Evolutionary conservation across 2,329 filamentous ascomycete species (phyloP).

Genomic region (Amylocarpus encephaloides): DNA sequence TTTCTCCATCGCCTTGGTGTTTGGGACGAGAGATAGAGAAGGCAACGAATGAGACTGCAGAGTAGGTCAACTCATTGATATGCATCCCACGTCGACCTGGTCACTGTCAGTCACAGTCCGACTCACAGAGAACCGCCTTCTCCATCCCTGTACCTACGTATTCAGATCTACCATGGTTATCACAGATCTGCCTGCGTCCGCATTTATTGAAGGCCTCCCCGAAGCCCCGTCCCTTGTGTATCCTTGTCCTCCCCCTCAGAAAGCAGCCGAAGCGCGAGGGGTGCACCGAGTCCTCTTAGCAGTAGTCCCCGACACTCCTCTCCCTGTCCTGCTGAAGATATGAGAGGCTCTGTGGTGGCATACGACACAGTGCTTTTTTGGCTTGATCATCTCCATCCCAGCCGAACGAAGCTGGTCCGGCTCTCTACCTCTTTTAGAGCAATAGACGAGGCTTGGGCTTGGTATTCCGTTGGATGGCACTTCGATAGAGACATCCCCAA

Average conservation of each 20-base stretch:
- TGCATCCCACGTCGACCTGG: conserved; percentile 12
- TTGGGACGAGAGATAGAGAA: not conserved
- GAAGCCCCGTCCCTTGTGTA: not conserved
- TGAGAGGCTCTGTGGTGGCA: conserved; percentile 7
- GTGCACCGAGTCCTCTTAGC: not conserved
- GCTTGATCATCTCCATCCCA: not conserved
- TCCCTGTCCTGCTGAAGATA: not conserved
- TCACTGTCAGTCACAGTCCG: too few species aligned
- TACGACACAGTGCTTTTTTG: not conserved
- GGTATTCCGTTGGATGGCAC: not conserved
- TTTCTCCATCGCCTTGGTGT: not conserved
- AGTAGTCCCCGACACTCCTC: not conserved
- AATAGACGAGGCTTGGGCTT: not conserved
- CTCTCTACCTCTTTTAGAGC: not conserved
- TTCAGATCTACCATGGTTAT: conserved; percentile 13
- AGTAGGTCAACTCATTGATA: not conserved
- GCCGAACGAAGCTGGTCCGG: not conserved
- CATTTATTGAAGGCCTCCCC: conserved; percentile 1
- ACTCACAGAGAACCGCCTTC: not conserved
- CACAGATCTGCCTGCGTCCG: conserved; percentile 10
- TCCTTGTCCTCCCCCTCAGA: not conserved
- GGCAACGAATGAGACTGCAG: conserved; percentile 9
- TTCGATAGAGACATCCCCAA: too few species aligned
- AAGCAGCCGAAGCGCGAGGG: not conserved
- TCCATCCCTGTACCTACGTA: not conserved